These are phyloP conservation scores for Epichloe elymi DNA, from an alignment of 2,329 filamentous ascomycete genomes.

Conservation along the genomic window DNA sequence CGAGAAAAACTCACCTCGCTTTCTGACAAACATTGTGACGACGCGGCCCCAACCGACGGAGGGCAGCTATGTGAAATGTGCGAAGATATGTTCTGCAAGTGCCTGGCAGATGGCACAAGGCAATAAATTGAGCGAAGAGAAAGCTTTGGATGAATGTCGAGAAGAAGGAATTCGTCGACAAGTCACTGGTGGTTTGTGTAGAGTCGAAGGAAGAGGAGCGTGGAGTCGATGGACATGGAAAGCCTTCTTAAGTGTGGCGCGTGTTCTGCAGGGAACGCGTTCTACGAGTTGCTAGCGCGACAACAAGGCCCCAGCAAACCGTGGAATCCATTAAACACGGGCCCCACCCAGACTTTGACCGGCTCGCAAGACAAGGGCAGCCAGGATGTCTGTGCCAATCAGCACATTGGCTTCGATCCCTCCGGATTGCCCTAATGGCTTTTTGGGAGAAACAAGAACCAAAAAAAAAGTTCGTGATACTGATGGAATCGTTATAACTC, in stretches of 20 bases:
- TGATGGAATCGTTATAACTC: too few relatives aligned
- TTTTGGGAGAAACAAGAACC: too few relatives aligned
- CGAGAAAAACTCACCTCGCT: conserved; percentile 39
- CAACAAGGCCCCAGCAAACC: conserved; percentile 9
- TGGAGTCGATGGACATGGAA: conserved; percentile 9
- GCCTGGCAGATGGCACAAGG: conserved; percentile 12
- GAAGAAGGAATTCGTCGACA: conserved; percentile 3
- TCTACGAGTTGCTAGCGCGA: conserved; percentile 21
- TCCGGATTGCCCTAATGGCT: too few relatives aligned
- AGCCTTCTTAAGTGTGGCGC: conserved; percentile 24
- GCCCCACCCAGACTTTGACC: conserved; percentile 7
- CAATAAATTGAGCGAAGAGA: neutral
- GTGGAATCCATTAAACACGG: conserved; percentile 16
- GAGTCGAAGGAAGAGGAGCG: conserved; percentile 10
- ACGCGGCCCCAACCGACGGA: conserved; percentile 9
- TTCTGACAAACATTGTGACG: conserved; percentile 47
- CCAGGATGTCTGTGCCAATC: too few relatives aligned
- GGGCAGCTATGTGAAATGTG: conserved; percentile 11
- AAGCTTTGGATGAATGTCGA: neutral
- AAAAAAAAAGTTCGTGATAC: too few relatives aligned
- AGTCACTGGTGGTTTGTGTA: conserved; percentile 9
- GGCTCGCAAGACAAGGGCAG: neutral
- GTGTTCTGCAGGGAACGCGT: conserved; percentile 18
- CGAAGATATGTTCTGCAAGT: conserved; percentile 13
- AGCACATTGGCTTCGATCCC: neutral